Evolutionary conservation across 2,329 filamentous ascomycete genomes (phyloP).

Genomic region (Sporothrix brasiliensis): DNA sequence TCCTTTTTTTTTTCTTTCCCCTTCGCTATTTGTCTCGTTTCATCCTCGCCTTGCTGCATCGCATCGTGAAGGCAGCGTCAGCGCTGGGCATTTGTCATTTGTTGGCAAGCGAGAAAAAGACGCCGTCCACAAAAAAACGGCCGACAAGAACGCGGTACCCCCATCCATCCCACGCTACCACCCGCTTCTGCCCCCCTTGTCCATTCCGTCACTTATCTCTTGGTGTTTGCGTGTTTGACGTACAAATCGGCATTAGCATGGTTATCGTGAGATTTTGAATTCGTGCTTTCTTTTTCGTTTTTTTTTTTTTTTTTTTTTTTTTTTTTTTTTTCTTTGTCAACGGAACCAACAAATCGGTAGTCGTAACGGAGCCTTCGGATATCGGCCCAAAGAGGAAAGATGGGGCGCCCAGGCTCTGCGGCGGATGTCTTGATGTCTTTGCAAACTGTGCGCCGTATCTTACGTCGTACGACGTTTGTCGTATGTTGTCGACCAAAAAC

Average conservation of each 20-base stretch:
- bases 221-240: not conserved
- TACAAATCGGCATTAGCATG: not conserved
- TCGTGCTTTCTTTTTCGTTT: not conserved
- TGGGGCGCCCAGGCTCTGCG: not conserved
- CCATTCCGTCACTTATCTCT: slow-evolving; percentile 19
- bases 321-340: not conserved
- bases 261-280: slow-evolving; percentile 24
- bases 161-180: slow-evolving; percentile 23
- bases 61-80: slow-evolving; percentile 17
- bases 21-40: not conserved
- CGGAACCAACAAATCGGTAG: not conserved
- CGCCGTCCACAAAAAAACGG: not conserved
- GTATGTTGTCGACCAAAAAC: not conserved
- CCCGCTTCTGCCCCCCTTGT: not conserved
- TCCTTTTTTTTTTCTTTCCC: not conserved
- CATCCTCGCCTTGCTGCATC: slow-evolving; percentile 19
- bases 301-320: not conserved
- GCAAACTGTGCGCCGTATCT: too few species aligned
- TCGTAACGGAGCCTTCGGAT: not conserved
- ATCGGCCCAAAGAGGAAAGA: slow-evolving; percentile 21
- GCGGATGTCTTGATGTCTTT: too few species aligned
- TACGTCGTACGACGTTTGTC: too few species aligned
- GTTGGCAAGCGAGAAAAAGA: slow-evolving; percentile 18
- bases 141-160: not conserved
- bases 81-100: not conserved